Evolutionary conservation across 2,329 filamentous ascomycete genomes (phyloP), one percentile per base, ranked within the genome.

Genomic region (Pseudocercospora pini-densiflorae): DNA sequence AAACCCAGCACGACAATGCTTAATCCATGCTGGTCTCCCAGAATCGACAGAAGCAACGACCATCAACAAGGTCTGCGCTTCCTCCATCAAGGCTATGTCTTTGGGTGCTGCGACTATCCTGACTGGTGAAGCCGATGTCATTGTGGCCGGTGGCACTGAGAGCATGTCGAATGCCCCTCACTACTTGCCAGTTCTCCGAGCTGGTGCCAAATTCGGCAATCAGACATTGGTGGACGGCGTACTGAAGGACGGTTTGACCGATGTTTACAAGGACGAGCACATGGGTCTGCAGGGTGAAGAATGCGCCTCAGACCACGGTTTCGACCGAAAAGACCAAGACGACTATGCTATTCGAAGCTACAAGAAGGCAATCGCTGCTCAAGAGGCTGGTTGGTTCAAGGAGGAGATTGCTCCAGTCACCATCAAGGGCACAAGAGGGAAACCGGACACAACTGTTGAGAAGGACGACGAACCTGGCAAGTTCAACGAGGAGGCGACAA

Each of bases 51-150:
- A 96, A 74, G 92, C 90, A 82, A 99, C 95, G 54, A 97, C 94
- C 61, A 88, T 99, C 78, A 99, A 99, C 90, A 99, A 99, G 86
- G 95, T 99, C 79, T 99, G 95, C 87, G 95, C 95, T 71, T 97
- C 94, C 9, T 90, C 91, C 53, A 85, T 97, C 79, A 99, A 99
- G 86, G 92, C 95, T 73, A 90, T 99, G 78, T 93, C 97, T 72
- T 87, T 99, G 68, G 95, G 92, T 73, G 92, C 94, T 60, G 95
- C 98, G 83, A 97, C 94, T 75, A 99, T 99, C 84, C 93, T 98
- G 80, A 97, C 94, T 62, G 94, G 95, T 73, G 97, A 93, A 79
- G 94, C 94, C 71, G 90, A 92, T 74, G 90, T 97, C 72, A 89
- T 99, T 71, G 93, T 99, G 67, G 95, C 94, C 71, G 95, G 94